Conservation (phyloP, 228 moss, liverwort and hornwort species). For the Sphagnum fallax region DNA sequence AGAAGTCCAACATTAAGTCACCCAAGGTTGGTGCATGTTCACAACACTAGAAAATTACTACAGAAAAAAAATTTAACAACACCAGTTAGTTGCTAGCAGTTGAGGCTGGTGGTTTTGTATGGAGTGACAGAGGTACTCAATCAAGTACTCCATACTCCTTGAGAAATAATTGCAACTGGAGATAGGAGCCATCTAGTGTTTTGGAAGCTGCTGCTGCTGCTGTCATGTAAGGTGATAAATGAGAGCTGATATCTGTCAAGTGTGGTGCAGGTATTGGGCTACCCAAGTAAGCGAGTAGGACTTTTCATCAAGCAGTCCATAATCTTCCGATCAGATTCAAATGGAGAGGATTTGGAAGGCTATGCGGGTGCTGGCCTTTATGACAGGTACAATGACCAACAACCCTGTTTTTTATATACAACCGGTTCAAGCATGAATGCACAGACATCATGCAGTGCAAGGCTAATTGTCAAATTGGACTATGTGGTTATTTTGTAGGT, state of each 20-base stretch:
- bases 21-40: conserved; percentile 29
- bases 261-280: conserved; percentile 51
- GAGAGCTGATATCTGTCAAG: too few species aligned
- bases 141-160: too few species aligned
- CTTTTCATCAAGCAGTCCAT: conserved; percentile 84
- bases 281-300: conserved; percentile 82
- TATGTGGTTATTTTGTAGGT: too few species aligned
- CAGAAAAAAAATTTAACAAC: too few species aligned
- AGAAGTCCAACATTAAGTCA: conserved; percentile 58
- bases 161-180: not conserved
- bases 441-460: too few species aligned
- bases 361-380: conserved; percentile 97
- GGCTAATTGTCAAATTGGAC: too few species aligned
- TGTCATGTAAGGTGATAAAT: not conserved
- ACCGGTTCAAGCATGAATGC: too few species aligned
- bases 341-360: conserved; percentile 96
- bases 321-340: conserved; percentile 93
- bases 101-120: too few species aligned
- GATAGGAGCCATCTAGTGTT: not conserved
- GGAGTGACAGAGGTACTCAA: too few species aligned
- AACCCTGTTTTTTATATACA: too few species aligned
- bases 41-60: too few species aligned
- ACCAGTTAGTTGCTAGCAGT: too few species aligned
- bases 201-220: not conserved
- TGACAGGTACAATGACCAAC: conserved; percentile 47